Evolutionary conservation across 257 asterid genomes (phyloP).

Genomic region (Euphrasia confusa): DNA sequence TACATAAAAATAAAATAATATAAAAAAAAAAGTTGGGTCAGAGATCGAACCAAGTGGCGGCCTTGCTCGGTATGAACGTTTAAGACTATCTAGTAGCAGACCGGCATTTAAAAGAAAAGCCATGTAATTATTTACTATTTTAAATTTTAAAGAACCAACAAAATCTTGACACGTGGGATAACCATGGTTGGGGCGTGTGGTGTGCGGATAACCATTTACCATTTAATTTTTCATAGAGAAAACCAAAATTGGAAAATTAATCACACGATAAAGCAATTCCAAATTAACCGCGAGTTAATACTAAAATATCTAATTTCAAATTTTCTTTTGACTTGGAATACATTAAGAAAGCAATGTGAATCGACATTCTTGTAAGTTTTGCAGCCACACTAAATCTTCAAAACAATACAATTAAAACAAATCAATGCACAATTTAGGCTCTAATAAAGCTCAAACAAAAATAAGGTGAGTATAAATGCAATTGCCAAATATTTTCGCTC

Average conservation of each 20-base stretch:
- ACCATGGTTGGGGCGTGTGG: background rate
- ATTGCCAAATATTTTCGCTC: background rate
- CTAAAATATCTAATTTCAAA: background rate
- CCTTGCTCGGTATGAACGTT: slow-evolving; percentile 8
- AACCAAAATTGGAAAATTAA: background rate
- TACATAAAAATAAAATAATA: background rate
- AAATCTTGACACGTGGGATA: slow-evolving; percentile 5
- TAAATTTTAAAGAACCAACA: slow-evolving; percentile 1
- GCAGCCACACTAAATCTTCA: slow-evolving; percentile 1
- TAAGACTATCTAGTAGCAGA: slow-evolving; percentile 1
- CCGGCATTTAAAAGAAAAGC: slow-evolving; percentile 21
- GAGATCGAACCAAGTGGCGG: slow-evolving; percentile 26
- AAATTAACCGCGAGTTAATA: background rate
- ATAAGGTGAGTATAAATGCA: background rate
- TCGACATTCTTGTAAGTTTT: background rate
- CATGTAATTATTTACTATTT: background rate
- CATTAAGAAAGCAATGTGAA: background rate
- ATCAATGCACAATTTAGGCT: slow-evolving; percentile 7
- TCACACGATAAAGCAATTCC: background rate
- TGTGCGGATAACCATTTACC: too few species aligned
- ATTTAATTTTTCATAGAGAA: background rate
- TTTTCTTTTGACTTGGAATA: background rate
- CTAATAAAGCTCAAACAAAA: background rate
- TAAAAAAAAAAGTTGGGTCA: background rate
- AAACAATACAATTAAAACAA: background rate